A percentile compares a stretch with the other conserved stretches of the same genome.
Conservation (phyloP, 1,139 yeast species). For the Geotrichum histeridarum region DNA sequence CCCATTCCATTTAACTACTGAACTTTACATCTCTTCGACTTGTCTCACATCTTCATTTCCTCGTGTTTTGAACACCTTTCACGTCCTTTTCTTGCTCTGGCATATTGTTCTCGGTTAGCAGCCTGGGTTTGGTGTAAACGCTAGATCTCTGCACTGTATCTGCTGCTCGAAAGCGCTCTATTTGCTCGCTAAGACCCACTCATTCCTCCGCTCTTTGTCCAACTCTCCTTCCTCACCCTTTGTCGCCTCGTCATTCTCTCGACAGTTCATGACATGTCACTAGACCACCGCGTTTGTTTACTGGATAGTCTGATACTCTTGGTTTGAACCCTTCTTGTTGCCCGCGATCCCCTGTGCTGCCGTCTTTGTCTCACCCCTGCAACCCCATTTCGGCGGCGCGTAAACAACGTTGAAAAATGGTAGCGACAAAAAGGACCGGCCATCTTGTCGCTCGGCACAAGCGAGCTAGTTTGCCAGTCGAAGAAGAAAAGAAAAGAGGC, state of each 20-base stretch:
- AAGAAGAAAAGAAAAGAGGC: slow-evolving; percentile 9
- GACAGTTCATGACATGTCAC: not conserved
- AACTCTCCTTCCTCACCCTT: not conserved
- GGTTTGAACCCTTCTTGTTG: not conserved
- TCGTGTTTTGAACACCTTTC: no score
- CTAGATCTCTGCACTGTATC: no score
- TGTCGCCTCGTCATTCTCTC: not conserved
- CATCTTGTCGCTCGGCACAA: slow-evolving; percentile 9
- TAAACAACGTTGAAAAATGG: slow-evolving; percentile 8
- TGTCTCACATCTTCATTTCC: no score
- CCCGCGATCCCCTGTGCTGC: slow-evolving; percentile 1
- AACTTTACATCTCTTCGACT: no score
- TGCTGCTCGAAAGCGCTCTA: not conserved
- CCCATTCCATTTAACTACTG: no score
- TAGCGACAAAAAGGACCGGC: slow-evolving; percentile 3
- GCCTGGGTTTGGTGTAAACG: no score
- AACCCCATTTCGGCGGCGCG: slow-evolving; percentile 8
- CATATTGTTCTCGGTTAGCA: no score
- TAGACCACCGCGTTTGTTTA: not conserved
- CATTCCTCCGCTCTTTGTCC: not conserved
- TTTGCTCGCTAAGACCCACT: not conserved
- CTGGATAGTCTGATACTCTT: not conserved
- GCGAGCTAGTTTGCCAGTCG: not conserved
- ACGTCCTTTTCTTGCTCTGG: no score
- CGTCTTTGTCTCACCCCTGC: slow-evolving; percentile 3